Conservation (phyloP, 768 basidiomycete species). For the Astraeus odoratus region DNA sequence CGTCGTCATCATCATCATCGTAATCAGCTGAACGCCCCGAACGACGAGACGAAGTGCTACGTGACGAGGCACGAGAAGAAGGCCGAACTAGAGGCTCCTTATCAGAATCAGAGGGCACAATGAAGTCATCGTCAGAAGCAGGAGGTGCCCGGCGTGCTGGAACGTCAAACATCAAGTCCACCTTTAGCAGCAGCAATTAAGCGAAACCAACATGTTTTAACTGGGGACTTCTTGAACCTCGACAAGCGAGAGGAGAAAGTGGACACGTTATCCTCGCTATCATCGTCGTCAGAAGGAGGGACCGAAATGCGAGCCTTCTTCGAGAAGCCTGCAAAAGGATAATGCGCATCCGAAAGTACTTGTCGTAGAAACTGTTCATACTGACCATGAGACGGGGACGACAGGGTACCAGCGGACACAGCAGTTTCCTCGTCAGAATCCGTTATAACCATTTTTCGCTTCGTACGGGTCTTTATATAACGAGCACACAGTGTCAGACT, state of each 20-base stretch:
- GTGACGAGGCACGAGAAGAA: constrained; percentile 48
- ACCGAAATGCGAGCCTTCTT: constrained; percentile 61
- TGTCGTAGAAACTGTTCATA: not conserved
- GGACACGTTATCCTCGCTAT: constrained; percentile 30
- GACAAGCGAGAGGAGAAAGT: constrained; percentile 56
- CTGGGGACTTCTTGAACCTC: constrained; percentile 59
- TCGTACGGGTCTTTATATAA: constrained; percentile 34
- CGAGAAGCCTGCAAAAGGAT: constrained; percentile 30
- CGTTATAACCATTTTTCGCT: constrained; percentile 62
- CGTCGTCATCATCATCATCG: constrained; percentile 36
- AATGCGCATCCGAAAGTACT: not conserved
- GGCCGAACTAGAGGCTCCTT: constrained; percentile 42
- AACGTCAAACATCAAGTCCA: not conserved
- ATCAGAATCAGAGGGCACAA: constrained; percentile 61
- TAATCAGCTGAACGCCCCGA: constrained; percentile 29
- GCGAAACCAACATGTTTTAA: constrained; percentile 40
- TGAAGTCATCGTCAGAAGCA: constrained; percentile 60
- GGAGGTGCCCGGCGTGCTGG: constrained; percentile 36
- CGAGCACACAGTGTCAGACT: not conserved
- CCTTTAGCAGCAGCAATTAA: not conserved
- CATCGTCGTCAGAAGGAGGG: constrained; percentile 42
- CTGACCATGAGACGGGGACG: constrained; percentile 23
- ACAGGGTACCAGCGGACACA: constrained; percentile 6
- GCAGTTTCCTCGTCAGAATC: constrained; percentile 67
- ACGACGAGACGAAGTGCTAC: constrained; percentile 24